phyloP scores from a whole-genome alignment of 495 filamentous ascomycete species.

The Pseudoneurospora amorphoporcata region DNA sequence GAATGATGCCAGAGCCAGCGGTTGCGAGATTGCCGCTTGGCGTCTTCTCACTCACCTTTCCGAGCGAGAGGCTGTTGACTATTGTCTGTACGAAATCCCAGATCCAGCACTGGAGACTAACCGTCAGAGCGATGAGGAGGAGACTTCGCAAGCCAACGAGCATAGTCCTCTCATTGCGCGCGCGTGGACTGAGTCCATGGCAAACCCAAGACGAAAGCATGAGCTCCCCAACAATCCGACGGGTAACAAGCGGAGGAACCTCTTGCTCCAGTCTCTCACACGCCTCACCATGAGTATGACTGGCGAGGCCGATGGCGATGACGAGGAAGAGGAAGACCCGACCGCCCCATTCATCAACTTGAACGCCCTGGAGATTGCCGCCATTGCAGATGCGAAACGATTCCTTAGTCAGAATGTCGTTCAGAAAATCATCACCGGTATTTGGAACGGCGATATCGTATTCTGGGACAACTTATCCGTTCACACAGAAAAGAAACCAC shows the following conservation, averaged over 20 bases:
- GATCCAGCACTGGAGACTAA: slow-evolving; percentile 17
- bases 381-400: slow-evolving; percentile 78
- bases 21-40: slow-evolving; percentile 90
- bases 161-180: slow-evolving; percentile 26
- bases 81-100: slow-evolving; percentile 71
- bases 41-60: slow-evolving; percentile 71
- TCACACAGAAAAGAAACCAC: slow-evolving; percentile 67
- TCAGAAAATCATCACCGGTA: slow-evolving; percentile 77
- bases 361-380: slow-evolving; percentile 84
- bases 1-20: slow-evolving; percentile 66
- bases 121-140: slow-evolving; percentile 16
- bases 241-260: slow-evolving; percentile 17
- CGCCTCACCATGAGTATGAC: slow-evolving; percentile 36
- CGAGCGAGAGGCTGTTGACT: slow-evolving; percentile 72
- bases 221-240: not conserved
- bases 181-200: slow-evolving; percentile 7
- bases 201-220: slow-evolving; percentile 1
- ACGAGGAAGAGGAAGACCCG: slow-evolving; percentile 42
- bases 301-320: slow-evolving; percentile 24
- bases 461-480: slow-evolving; percentile 82
- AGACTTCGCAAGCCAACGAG: slow-evolving; percentile 26
- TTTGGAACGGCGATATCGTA: slow-evolving; percentile 86
- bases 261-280: slow-evolving; percentile 36
- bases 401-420: slow-evolving; percentile 81
- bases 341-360: slow-evolving; percentile 61